These are phyloP conservation scores for Prunus yedoensis DNA, from an alignment of 331 rosid species.

Conservation along the genomic window DNA sequence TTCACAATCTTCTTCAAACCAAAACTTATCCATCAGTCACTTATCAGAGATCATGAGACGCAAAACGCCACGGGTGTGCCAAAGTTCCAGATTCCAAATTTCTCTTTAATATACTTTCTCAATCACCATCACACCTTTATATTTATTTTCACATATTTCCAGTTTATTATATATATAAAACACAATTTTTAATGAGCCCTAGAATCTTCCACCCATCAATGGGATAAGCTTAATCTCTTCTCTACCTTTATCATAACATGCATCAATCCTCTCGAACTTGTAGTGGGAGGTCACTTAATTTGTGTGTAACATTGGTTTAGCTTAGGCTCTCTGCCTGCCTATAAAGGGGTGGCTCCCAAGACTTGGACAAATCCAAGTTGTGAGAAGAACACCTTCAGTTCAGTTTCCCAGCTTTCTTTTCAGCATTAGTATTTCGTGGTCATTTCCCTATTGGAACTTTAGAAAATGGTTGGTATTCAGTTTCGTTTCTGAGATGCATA, in stretches of 20 bases:
- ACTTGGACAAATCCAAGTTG: conserved; percentile 23
- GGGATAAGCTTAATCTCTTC: conserved; percentile 50
- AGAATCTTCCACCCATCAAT: conserved; percentile 45
- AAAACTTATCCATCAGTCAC: conserved; percentile 31
- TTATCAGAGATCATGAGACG: conserved; percentile 20
- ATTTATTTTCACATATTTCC: neutral
- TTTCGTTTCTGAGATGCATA: neutral
- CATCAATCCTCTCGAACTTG: conserved; percentile 32
- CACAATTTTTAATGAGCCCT: conserved; percentile 33
- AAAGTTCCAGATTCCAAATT: conserved; percentile 46
- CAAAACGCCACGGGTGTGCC: conserved; percentile 20
- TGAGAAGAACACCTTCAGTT: conserved; percentile 21
- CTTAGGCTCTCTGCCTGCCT: conserved; percentile 28
- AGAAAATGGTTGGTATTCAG: conserved; percentile 39
- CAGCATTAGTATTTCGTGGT: conserved; percentile 14
- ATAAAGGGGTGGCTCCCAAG: conserved; percentile 51
- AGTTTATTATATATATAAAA: conserved; percentile 5
- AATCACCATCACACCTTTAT: conserved; percentile 45
- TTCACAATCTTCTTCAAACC: conserved; percentile 30
- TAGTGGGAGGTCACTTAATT: conserved; percentile 37
- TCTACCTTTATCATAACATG: conserved; percentile 25
- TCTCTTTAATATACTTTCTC: conserved; percentile 30
- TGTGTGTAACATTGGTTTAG: conserved; percentile 14
- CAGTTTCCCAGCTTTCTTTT: conserved; percentile 11
- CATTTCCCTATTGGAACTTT: conserved; percentile 6